Conservation (phyloP, 73 alveolate species). For the Urostyla sp. region DNA sequence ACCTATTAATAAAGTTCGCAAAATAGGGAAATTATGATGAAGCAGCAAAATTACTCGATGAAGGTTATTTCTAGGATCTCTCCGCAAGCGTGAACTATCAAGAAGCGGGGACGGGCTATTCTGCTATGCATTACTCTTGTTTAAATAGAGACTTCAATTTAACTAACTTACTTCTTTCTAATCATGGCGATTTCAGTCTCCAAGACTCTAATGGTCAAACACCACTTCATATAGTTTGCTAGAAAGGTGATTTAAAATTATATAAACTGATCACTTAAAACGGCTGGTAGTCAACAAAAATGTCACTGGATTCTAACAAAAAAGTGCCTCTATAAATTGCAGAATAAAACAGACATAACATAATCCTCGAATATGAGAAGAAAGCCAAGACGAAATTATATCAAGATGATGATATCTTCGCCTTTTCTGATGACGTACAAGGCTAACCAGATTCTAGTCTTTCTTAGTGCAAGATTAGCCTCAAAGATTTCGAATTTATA, state of each 20-base stretch:
- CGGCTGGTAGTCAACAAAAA: constrained; percentile 19
- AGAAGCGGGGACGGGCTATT: constrained; percentile 12
- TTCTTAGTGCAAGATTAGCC: constrained; percentile 5
- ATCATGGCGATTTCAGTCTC: constrained; percentile 24
- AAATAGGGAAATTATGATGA: constrained; percentile 44
- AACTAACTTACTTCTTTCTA: constrained; percentile 1
- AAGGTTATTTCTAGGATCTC: constrained; percentile 4
- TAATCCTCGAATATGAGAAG: constrained; percentile 31
- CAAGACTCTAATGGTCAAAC: constrained; percentile 34
- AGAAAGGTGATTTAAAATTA: constrained; percentile 26
- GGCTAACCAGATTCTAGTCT: background rate
- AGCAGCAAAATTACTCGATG: constrained; percentile 26
- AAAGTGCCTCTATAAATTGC: constrained; percentile 39
- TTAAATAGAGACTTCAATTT: background rate
- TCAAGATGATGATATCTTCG: background rate
- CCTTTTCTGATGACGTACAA: too few relatives aligned
- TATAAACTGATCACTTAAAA: constrained; percentile 11
- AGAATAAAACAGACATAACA: background rate
- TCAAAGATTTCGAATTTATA: constrained; percentile 62
- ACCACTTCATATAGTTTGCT: constrained; percentile 42
- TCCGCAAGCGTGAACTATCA: constrained; percentile 31
- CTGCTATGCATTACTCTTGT: constrained; percentile 33
- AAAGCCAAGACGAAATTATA: background rate
- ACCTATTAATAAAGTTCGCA: background rate
- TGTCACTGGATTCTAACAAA: background rate